Conservation (phyloP, 768 basidiomycete genomes). For the Lactarius indigo region DNA sequence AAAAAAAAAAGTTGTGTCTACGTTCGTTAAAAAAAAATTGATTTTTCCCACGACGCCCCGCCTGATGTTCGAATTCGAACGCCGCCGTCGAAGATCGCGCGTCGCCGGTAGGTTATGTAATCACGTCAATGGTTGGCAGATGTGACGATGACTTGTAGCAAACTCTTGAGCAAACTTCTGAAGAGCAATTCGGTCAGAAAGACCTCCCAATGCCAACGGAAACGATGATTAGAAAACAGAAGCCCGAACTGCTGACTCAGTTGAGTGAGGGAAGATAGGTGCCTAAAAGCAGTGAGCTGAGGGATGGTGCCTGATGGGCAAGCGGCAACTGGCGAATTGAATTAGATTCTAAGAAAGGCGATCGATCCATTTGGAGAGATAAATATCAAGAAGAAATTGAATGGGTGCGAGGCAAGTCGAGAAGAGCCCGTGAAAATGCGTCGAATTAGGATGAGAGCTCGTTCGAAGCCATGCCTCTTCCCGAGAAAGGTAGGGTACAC, state of each 20-base stretch:
- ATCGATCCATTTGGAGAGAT: not conserved
- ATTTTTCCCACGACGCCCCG: not conserved
- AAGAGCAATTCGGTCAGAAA: not conserved
- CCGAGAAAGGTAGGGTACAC: not conserved
- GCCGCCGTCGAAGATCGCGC: not conserved
- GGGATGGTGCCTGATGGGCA: not conserved
- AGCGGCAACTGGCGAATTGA: not conserved
- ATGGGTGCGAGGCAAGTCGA: conserved; percentile 1
- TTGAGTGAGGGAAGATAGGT: not conserved
- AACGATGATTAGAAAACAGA: not conserved
- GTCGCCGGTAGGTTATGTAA: not conserved
- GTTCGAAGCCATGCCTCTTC: not conserved
- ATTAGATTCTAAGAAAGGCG: not conserved
- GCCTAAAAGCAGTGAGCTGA: not conserved
- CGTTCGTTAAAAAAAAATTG: not conserved
- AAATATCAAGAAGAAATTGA: not conserved
- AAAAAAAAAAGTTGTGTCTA: not conserved
- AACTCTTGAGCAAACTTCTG: not conserved
- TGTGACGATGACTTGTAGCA: too few relatives aligned
- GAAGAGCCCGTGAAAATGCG: not conserved
- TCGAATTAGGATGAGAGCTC: not conserved
- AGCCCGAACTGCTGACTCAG: not conserved
- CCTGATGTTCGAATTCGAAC: not conserved
- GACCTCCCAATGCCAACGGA: not conserved
- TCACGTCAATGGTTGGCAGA: not conserved